These are phyloP conservation scores for Cenchrus fungigraminus DNA, from an alignment of 176 grass and related monocot species.

Conservation along the genomic window DNA sequence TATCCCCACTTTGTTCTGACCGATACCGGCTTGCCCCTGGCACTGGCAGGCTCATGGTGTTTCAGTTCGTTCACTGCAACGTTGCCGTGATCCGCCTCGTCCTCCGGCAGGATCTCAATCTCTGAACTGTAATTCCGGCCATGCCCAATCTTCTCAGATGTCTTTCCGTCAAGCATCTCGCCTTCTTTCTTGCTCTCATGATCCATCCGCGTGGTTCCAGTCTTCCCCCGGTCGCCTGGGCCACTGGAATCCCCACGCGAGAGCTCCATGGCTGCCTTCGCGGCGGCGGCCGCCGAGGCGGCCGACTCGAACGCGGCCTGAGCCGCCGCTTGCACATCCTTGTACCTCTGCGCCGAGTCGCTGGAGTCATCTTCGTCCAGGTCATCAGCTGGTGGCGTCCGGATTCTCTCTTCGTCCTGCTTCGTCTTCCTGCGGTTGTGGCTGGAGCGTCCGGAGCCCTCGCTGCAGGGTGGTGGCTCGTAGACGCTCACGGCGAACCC, in stretches of 20 bases:
- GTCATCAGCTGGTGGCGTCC: background rate
- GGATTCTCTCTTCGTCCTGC: constrained; percentile 17
- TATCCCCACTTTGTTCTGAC: constrained; percentile 45
- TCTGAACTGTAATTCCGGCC: constrained; percentile 21
- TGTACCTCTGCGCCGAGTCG: constrained; percentile 39
- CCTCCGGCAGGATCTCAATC: constrained; percentile 26
- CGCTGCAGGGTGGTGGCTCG: constrained; percentile 16
- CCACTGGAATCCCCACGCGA: constrained; percentile 47
- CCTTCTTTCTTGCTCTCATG: background rate
- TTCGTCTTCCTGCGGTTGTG: constrained; percentile 13
- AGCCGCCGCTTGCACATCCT: constrained; percentile 71
- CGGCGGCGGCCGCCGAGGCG: constrained; percentile 70
- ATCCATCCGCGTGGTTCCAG: background rate
- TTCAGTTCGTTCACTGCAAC: background rate
- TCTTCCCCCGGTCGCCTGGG: constrained; percentile 1
- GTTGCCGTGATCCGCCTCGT: background rate
- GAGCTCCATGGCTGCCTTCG: constrained; percentile 79
- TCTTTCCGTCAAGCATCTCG: background rate
- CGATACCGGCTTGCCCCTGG: constrained; percentile 35
- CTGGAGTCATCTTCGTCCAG: constrained; percentile 24
- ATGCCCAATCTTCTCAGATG: background rate
- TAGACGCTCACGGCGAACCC: constrained; percentile 60
- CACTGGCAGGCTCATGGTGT: background rate
- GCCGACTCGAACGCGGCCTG: constrained; percentile 88
- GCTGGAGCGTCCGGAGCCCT: background rate